Evolutionary conservation across 805 yeast species (phyloP).

Genomic region (Kuraishia piskuri): DNA sequence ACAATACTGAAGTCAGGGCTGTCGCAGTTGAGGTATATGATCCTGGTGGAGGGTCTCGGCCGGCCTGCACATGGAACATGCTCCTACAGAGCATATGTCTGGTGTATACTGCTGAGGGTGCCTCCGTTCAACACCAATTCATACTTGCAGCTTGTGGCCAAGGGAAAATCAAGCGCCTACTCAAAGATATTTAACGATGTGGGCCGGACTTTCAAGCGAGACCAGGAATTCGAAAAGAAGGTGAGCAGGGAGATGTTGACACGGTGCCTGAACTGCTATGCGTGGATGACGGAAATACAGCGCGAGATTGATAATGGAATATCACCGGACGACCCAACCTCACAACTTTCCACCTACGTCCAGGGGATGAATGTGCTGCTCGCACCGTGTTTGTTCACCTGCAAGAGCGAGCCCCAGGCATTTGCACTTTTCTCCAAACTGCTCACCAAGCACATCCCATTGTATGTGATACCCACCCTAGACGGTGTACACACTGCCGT

Average conservation of each 20-base stretch:
- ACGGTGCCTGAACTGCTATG: slow-evolving; percentile 66
- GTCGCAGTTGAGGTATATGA: slow-evolving; percentile 43
- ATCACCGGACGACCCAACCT: not conserved
- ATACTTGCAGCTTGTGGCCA: slow-evolving; percentile 44
- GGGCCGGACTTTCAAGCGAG: slow-evolving; percentile 76
- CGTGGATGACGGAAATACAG: slow-evolving; percentile 25
- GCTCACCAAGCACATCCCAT: slow-evolving; percentile 58
- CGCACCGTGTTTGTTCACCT: slow-evolving; percentile 74
- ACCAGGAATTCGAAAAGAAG: slow-evolving; percentile 47
- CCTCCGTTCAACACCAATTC: slow-evolving; percentile 47
- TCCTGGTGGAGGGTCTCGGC: slow-evolving; percentile 37
- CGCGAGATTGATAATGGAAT: slow-evolving; percentile 14
- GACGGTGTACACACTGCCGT: slow-evolving; percentile 78
- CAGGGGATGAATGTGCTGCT: slow-evolving; percentile 86
- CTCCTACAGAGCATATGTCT: slow-evolving; percentile 65
- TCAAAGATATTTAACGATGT: slow-evolving; percentile 78
- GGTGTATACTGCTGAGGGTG: slow-evolving; percentile 69
- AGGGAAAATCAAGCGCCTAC: slow-evolving; percentile 52
- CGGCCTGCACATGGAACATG: slow-evolving; percentile 31
- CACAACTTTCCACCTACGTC: slow-evolving; percentile 48
- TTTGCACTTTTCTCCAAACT: slow-evolving; percentile 61
- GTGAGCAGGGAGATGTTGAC: slow-evolving; percentile 66
- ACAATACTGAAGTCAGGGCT: slow-evolving; percentile 38
- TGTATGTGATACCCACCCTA: slow-evolving; percentile 68
- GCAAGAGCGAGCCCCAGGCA: slow-evolving; percentile 81